Conservation (phyloP, 148 eudicot species). For the Rhododendron griersonianum region DNA sequence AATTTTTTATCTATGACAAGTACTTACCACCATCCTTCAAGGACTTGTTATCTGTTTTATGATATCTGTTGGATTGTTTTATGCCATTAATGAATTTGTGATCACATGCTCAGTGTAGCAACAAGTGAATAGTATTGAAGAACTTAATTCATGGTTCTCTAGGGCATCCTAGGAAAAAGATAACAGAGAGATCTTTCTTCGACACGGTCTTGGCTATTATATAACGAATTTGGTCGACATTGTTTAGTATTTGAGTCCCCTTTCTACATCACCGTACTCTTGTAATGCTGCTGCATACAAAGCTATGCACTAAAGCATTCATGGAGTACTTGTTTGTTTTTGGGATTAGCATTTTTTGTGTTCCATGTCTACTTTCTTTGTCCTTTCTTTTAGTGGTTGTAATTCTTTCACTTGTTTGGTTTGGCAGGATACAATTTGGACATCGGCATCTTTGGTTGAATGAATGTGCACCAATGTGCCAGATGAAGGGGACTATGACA, state of each 20-base stretch:
- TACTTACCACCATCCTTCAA: not conserved
- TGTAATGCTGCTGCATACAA: not conserved
- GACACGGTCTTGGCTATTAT: not conserved
- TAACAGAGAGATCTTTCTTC: not conserved
- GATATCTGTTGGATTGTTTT: not conserved
- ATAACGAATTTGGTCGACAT: not conserved
- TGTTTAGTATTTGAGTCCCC: not conserved
- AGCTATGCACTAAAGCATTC: not conserved
- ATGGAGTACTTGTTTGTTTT: not conserved
- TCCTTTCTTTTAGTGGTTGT: not conserved
- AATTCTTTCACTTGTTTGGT: not conserved
- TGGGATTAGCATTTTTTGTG: not conserved
- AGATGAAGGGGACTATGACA: constrained; percentile 2
- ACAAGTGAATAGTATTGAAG: not conserved
- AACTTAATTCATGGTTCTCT: not conserved
- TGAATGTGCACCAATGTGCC: constrained; percentile 4
- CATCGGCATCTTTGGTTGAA: not conserved
- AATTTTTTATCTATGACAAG: not conserved
- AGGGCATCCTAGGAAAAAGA: not conserved
- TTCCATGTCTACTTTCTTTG: not conserved
- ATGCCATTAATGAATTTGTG: not conserved
- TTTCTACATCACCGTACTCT: not conserved
- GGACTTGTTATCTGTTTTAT: not conserved
- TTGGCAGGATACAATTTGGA: constrained; percentile 12
- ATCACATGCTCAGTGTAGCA: not conserved